Evolutionary conservation across 352 stramenopile species (phyloP).

Genomic region (Aphanomyces cochlioides): DNA sequence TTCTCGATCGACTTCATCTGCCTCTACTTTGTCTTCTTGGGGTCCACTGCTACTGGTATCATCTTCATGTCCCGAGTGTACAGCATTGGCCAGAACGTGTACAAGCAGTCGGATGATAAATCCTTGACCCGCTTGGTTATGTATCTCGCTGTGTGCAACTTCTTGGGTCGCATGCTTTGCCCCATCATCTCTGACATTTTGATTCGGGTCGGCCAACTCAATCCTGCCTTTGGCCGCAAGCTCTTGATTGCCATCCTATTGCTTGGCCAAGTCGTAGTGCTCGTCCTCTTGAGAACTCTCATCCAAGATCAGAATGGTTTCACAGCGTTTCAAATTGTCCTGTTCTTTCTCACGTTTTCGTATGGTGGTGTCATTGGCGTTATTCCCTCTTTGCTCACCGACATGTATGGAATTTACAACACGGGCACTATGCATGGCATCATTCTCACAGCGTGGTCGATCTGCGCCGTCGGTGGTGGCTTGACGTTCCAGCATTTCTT

Average conservation of each 20-base stretch:
- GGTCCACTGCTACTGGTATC: conserved; percentile 55
- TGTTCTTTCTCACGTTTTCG: conserved; percentile 64
- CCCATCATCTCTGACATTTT: neutral
- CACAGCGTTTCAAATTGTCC: conserved; percentile 47
- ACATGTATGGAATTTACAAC: conserved; percentile 73
- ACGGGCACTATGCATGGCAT: conserved; percentile 66
- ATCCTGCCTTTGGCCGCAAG: neutral
- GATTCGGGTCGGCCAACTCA: neutral
- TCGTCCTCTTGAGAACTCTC: neutral
- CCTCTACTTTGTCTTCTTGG: conserved; percentile 39
- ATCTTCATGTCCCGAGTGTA: conserved; percentile 35
- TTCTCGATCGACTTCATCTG: conserved; percentile 3
- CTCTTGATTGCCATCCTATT: neutral
- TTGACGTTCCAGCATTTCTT: conserved; percentile 58
- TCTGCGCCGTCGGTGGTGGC: conserved; percentile 66
- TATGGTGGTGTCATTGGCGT: conserved; percentile 73
- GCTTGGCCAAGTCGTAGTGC: neutral
- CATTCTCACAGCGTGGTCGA: conserved; percentile 73
- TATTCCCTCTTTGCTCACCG: conserved; percentile 68
- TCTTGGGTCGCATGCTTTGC: neutral
- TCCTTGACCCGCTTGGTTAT: neutral
- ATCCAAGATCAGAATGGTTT: conserved; percentile 45
- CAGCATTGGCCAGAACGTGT: neutral
- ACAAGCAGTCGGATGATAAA: neutral
- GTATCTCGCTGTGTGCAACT: neutral